Evolutionary conservation across 2,329 filamentous ascomycete genomes (phyloP), one percentile per base, ranked within the genome.

Genomic region (Claviceps sp.): DNA sequence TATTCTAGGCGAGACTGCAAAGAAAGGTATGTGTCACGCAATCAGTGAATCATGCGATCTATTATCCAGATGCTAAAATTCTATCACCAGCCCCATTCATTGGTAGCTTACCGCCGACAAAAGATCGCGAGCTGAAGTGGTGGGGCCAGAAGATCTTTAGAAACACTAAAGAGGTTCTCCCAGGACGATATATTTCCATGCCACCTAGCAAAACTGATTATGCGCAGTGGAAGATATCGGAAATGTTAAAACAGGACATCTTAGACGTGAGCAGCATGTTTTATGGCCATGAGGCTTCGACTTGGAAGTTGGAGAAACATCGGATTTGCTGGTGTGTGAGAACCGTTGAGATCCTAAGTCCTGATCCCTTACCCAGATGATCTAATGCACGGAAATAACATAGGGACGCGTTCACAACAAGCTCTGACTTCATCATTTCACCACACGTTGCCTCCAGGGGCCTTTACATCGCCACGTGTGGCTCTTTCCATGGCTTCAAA

Each of bases 401-500:
- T 16, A 84, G 81, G 82, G 82, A 85, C 56, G 81, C 80, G 9
- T 78, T 84, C 58, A 82, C 79, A 0, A 73, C 78, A 2, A 78
- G 70, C 59, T 70, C 72, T 22, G 79, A 85, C 59, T 82, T 82
- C 57, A 73, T 85, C 55, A 77, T 85, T 58, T 78, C 77, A 5
- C 77, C 78, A 0, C 74, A 82, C 57, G 54, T 72, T 0, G 70
- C 67, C 37, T 75, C 60, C 20, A 61, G 62, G 47, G 79, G 79
- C 22, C 65, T 86, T 0, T 84, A 77, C 57, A 59, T 86, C 1
- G 82, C 81, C 0, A 79, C 78, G 0, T 81, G 79, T 13, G 82
- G 82, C 6, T 84, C 80, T 0, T 83, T 84, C 58, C 82, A 86
- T 63, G 76, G 78, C 16, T 85, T 74, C 70, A 85, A 85, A 63